Base-by-base conservation (phyloP, 768 basidiomycete species). In the Hirschioporus abietinus region DNA sequence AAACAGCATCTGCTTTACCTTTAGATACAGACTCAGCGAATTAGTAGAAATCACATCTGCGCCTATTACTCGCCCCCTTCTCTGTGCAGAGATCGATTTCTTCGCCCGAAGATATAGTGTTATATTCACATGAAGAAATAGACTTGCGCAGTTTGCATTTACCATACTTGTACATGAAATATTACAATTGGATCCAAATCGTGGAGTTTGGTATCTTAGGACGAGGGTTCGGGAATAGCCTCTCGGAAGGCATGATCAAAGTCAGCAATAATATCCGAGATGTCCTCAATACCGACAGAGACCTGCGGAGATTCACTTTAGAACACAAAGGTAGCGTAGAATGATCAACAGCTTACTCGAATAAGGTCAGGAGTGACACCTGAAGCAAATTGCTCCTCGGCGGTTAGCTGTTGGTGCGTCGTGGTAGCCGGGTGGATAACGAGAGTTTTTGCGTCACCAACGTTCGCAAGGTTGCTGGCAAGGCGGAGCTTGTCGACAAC, bases 301-400 rank as follows among this genome's bases (percentile, higher is more conserved):
- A 80, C 78, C 79, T 78, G 67, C 27, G 52, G 57, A 64, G 64
- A 17, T 34, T 62, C 8, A 67, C 57, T 52, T n/a, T n/a, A 27
- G 18, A 30, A 18, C 27, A 10, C 3, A 23, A 9, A 63, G 1
- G 60, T 34, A 25, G 7, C 63, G 35, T 59, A 67, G 35, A 42
- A 58, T 3, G 67, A 66, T 57, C 34, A 61, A 42, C 67, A 18
- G 75, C 82, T 26, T 68, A 89, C 90, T 58, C 91, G 82, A 67
- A 93, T 90, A 63, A 92, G 78, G 74, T 93, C 91, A 0, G 87
- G 84, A 1, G 88, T 88, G 10, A 92, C 90, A 7, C 92, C 92
- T n/a, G 86, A 81, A 7, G 81, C 77, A 10, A 81, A 67, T 71
- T 87, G 86, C 72, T 93, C 91, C 65, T 82, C 84, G 24, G 76